phyloP scores from a whole-genome alignment of 805 yeast genomes.

The Hanseniaspora vineae region DNA sequence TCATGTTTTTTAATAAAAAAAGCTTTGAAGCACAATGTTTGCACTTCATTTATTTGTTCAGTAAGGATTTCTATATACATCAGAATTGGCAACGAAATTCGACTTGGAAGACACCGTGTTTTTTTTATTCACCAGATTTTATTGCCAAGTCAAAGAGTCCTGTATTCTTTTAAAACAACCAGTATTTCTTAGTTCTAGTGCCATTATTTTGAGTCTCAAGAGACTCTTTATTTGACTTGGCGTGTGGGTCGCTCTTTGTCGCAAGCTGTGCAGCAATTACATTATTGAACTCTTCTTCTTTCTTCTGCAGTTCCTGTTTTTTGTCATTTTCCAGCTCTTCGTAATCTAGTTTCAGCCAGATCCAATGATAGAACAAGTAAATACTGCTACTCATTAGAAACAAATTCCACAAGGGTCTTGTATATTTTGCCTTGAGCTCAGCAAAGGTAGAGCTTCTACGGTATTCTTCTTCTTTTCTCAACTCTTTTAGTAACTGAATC shows the following conservation, averaged over 20 bases:
- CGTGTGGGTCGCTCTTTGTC: neutral
- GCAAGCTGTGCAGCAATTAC: neutral
- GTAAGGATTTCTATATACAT: too few relatives aligned
- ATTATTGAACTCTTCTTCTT: conserved; percentile 10
- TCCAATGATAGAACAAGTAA: conserved; percentile 15
- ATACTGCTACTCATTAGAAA: conserved; percentile 20
- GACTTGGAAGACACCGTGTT: too few relatives aligned
- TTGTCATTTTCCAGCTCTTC: conserved; percentile 16
- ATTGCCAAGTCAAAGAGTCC: too few relatives aligned
- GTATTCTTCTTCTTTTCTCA: conserved; percentile 12
- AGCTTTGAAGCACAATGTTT: too few relatives aligned
- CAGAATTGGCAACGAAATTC: too few relatives aligned
- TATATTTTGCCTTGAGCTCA: conserved; percentile 10
- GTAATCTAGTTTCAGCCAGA: conserved; percentile 21
- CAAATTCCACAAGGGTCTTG: conserved; percentile 21
- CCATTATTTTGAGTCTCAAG: neutral
- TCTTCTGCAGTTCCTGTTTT: conserved; percentile 7
- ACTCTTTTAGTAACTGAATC: conserved; percentile 14
- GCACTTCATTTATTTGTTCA: too few relatives aligned
- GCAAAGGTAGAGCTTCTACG: conserved; percentile 9
- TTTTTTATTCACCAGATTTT: too few relatives aligned
- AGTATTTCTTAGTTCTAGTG: neutral
- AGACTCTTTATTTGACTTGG: neutral
- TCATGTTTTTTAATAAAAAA: neutral
- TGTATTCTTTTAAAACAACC: neutral